These are phyloP conservation scores for Xylaria curta DNA, from an alignment of 495 filamentous ascomycete species.

Conservation along the genomic window DNA sequence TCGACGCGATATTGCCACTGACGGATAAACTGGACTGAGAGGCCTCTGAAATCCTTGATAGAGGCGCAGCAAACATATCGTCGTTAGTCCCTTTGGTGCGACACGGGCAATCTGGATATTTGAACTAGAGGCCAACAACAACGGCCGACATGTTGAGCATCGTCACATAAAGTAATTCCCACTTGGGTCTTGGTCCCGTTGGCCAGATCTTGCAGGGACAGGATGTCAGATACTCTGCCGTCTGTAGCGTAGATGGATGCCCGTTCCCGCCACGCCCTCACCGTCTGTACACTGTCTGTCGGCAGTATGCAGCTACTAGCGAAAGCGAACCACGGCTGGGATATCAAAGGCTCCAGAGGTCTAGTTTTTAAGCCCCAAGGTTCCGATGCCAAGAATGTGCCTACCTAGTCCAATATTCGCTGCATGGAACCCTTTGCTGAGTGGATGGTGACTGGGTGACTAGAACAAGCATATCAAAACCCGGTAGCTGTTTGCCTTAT, in stretches of 20 bases:
- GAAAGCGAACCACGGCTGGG: constrained; percentile 21
- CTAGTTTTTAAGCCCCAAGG: constrained; percentile 23
- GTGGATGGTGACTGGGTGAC: constrained; percentile 20
- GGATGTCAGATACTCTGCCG: constrained; percentile 23
- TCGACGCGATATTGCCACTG: constrained; percentile 21
- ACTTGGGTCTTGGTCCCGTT: constrained; percentile 15
- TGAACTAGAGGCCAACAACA: constrained; percentile 16
- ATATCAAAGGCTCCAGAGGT: constrained; percentile 17
- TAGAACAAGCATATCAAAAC: constrained; percentile 19
- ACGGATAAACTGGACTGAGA: constrained; percentile 27
- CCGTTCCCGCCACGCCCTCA: constrained; percentile 10
- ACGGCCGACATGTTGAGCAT: constrained; percentile 17
- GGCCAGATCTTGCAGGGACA: constrained; percentile 20
- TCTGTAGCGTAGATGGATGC: constrained; percentile 6
- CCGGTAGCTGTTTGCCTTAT: constrained; percentile 25
- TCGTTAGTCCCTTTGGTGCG: constrained; percentile 18
- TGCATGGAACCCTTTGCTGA: constrained; percentile 28
- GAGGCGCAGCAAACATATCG: constrained; percentile 19
- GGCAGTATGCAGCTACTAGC: constrained; percentile 25
- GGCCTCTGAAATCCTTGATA: constrained; percentile 12
- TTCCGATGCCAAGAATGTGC: constrained; percentile 26
- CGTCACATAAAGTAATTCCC: background rate
- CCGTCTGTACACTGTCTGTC: constrained; percentile 7
- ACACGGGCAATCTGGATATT: constrained; percentile 25
- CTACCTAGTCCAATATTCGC: constrained; percentile 29